These are phyloP conservation scores for Hyaloperonospora arabidopsidis DNA, from an alignment of 352 stramenopile species.

Conservation along the genomic window DNA sequence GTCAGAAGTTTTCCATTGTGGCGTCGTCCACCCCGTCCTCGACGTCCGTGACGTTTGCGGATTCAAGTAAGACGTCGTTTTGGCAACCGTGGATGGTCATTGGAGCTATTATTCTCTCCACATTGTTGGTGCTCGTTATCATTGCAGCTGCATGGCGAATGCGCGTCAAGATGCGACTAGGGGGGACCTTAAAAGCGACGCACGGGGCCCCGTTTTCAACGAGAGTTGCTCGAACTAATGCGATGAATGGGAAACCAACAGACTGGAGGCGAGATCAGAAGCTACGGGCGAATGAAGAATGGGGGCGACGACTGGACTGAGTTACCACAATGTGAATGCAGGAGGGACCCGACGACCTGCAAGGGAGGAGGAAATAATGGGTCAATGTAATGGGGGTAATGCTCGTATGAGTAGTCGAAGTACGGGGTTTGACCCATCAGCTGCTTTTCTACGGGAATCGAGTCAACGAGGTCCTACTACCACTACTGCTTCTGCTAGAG, in stretches of 20 bases:
- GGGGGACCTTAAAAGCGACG: no score
- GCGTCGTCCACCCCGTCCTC: slow-evolving; percentile 56
- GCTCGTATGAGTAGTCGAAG: slow-evolving; percentile 1
- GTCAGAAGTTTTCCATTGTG: slow-evolving; percentile 69
- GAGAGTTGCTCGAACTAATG: no score
- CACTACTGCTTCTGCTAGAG: no score
- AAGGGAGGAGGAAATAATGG: slow-evolving; percentile 3
- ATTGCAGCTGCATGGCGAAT: slow-evolving; percentile 49
- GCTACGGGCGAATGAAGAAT: slow-evolving; percentile 12
- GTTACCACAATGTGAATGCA: no score
- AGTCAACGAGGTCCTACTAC: slow-evolving; percentile 12
- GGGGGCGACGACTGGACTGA: slow-evolving; percentile 14
- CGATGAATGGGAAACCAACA: slow-evolving; percentile 5
- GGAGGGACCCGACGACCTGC: slow-evolving; percentile 10
- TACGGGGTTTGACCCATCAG: slow-evolving; percentile 12
- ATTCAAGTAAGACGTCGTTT: slow-evolving; percentile 17
- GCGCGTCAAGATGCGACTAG: no score
- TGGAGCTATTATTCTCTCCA: slow-evolving; percentile 42
- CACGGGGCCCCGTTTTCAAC: no score
- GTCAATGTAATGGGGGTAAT: no score
- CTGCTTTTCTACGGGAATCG: slow-evolving; percentile 3
- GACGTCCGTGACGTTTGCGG: slow-evolving; percentile 23
- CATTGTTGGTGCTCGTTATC: slow-evolving; percentile 41
- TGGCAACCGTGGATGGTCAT: slow-evolving; percentile 80
- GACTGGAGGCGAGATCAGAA: slow-evolving; percentile 13